A percentile compares a stretch with the other conserved stretches of the same genome.
Evolutionary conservation across 1,284 basidiomycete genomes (phyloP).

Genomic region (Rhodotorula sp.): DNA sequence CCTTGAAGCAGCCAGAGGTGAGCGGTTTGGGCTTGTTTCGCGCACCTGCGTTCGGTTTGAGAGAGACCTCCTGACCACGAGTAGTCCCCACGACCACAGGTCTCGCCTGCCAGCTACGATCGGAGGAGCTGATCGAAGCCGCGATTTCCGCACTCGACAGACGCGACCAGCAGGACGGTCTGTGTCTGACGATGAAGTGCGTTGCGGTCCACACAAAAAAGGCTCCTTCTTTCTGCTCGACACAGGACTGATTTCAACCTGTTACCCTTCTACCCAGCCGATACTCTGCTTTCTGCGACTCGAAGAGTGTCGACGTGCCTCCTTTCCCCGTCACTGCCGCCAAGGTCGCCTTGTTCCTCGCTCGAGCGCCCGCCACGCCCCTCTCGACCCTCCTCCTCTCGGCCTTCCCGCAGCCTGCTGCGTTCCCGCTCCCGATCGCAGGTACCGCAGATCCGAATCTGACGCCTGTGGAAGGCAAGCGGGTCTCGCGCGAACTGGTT

Average conservation of each 20-base stretch:
- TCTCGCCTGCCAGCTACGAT: slow-evolving; percentile 1
- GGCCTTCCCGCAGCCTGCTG: not conserved
- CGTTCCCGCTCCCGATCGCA: not conserved
- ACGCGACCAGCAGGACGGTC: slow-evolving; percentile 10
- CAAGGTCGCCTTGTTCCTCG: slow-evolving; percentile 26
- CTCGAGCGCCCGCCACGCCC: not conserved
- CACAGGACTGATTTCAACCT: too few species aligned
- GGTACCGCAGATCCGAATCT: not conserved
- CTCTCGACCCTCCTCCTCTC: not conserved
- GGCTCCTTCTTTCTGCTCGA: not conserved
- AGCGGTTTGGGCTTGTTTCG: not conserved
- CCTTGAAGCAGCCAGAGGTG: not conserved
- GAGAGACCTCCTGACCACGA: not conserved
- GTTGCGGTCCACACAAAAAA: not conserved
- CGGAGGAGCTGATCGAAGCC: slow-evolving; percentile 4
- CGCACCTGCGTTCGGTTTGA: not conserved
- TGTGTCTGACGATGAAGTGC: slow-evolving; percentile 26
- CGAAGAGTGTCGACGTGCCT: slow-evolving; percentile 7
- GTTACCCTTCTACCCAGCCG: slow-evolving; percentile 2
- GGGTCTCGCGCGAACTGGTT: slow-evolving; percentile 25
- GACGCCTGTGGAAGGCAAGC: slow-evolving; percentile 8
- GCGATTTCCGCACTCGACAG: slow-evolving; percentile 7
- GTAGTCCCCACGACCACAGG: not conserved
- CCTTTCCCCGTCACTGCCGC: slow-evolving; percentile 22
- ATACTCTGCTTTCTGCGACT: slow-evolving; percentile 21